Evolutionary conservation across 2,329 filamentous ascomycete genomes (phyloP).

Genomic region (Aspergillus jensenii): DNA sequence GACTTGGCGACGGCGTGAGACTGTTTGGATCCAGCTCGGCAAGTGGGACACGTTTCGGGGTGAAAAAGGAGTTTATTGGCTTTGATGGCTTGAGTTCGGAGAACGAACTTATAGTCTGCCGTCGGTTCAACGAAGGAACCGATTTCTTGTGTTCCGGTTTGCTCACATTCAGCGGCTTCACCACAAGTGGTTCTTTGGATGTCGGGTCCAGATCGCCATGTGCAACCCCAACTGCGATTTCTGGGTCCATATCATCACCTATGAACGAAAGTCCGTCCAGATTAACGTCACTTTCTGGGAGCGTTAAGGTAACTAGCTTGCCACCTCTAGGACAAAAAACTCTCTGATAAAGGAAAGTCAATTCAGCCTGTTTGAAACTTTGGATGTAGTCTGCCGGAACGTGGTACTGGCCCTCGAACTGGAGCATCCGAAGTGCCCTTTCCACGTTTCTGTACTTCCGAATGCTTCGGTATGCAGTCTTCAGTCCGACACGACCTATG

Average conservation of each 20-base stretch:
- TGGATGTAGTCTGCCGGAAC: conserved; percentile 80
- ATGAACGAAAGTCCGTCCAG: conserved; percentile 77
- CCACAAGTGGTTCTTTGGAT: conserved; percentile 66
- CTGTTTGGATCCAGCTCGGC: conserved; percentile 68
- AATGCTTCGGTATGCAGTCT: conserved; percentile 88
- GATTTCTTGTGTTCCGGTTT: conserved; percentile 29
- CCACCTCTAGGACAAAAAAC: conserved; percentile 79
- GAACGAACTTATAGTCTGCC: conserved; percentile 42
- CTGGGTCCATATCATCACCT: conserved; percentile 68
- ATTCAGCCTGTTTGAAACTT: conserved; percentile 79
- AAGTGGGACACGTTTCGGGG: conserved; percentile 61
- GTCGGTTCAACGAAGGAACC: conserved; percentile 36
- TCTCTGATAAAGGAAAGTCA: conserved; percentile 91
- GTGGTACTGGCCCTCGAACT: conserved; percentile 82
- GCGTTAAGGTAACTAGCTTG: conserved; percentile 72
- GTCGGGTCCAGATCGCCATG: conserved; percentile 83
- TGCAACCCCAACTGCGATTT: conserved; percentile 72
- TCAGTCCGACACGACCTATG: conserved; percentile 82
- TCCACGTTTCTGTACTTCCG: conserved; percentile 88
- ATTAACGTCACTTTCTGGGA: conserved; percentile 62
- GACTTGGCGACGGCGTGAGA: conserved; percentile 66
- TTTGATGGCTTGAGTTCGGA: conserved; percentile 60
- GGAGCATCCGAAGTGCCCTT: conserved; percentile 74
- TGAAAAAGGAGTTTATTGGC: conserved; percentile 66
- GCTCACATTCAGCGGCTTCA: conserved; percentile 33